These are phyloP conservation scores for Fusarium ambrosium DNA, from an alignment of 2,329 filamentous ascomycete species.

Conservation along the genomic window DNA sequence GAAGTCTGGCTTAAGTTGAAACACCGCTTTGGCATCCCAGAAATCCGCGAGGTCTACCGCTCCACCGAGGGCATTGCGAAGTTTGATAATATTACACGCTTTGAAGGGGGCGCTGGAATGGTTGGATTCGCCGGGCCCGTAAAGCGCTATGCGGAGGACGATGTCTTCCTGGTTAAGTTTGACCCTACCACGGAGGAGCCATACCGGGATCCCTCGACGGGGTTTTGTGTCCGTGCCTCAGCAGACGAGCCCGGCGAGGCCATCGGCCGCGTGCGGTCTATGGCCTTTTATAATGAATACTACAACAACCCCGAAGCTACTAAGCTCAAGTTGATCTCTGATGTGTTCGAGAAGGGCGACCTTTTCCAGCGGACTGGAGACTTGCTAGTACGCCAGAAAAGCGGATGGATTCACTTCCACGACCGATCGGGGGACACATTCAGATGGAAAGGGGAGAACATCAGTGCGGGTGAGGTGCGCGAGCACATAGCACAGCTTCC, in stretches of 20 bases:
- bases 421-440: not conserved
- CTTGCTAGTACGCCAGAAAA: not conserved
- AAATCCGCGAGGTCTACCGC: not conserved
- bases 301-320: not conserved
- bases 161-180: not conserved
- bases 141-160: not conserved
- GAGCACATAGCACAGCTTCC: not conserved
- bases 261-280: not conserved
- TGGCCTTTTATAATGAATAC: not conserved
- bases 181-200: not conserved
- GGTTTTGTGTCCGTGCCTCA: not conserved
- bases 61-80: not conserved
- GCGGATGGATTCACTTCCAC: not conserved
- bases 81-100: not conserved
- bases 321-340: not conserved
- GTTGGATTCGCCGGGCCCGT: not conserved
- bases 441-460: not conserved
- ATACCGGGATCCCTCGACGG: not conserved
- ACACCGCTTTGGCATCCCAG: not conserved
- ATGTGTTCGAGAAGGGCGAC: not conserved
- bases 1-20: not conserved
- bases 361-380: not conserved
- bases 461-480: not conserved
- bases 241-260: not conserved
- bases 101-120: not conserved